Evolutionary conservation across 805 yeast genomes (phyloP).

Genomic region (Nakazawaea holstii): DNA sequence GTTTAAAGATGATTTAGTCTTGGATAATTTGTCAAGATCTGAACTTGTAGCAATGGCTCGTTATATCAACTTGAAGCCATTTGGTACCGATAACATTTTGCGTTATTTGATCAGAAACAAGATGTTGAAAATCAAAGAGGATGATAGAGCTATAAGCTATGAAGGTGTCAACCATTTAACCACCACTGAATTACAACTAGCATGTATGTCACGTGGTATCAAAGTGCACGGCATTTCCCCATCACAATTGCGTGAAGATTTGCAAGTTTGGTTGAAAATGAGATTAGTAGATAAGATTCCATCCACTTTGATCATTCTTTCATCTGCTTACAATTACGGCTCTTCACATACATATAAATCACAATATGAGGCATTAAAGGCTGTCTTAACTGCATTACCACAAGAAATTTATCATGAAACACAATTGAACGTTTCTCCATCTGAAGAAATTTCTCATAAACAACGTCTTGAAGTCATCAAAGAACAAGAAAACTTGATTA

Average conservation of each 20-base stretch:
- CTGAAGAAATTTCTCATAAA: slow-evolving; percentile 58
- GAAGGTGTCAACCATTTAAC: slow-evolving; percentile 86
- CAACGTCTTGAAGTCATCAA: slow-evolving; percentile 67
- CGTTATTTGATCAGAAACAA: slow-evolving; percentile 90
- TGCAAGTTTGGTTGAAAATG: slow-evolving; percentile 81
- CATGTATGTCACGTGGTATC: slow-evolving; percentile 93
- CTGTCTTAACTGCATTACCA: slow-evolving; percentile 86
- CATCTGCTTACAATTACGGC: slow-evolving; percentile 86
- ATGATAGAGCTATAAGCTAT: slow-evolving; percentile 84
- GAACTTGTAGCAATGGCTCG: slow-evolving; percentile 89
- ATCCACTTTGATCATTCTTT: slow-evolving; percentile 75
- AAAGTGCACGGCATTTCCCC: slow-evolving; percentile 73
- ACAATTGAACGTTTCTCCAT: slow-evolving; percentile 61
- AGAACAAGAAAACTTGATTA: slow-evolving; percentile 78
- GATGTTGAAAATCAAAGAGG: slow-evolving; percentile 80
- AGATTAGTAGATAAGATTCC: slow-evolving; percentile 86
- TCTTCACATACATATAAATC: slow-evolving; percentile 36
- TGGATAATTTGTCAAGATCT: slow-evolving; percentile 88
- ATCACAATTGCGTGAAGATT: slow-evolving; percentile 69
- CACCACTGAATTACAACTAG: slow-evolving; percentile 77
- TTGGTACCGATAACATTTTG: slow-evolving; percentile 84
- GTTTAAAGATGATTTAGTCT: slow-evolving; percentile 89
- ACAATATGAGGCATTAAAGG: slow-evolving; percentile 81
- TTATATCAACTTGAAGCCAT: slow-evolving; percentile 86
- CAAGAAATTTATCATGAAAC: slow-evolving; percentile 95